Evolutionary conservation across 139 green algal species (phyloP), one percentile per base, ranked within the genome.

Genomic region (Chlamydomonas urium): DNA sequence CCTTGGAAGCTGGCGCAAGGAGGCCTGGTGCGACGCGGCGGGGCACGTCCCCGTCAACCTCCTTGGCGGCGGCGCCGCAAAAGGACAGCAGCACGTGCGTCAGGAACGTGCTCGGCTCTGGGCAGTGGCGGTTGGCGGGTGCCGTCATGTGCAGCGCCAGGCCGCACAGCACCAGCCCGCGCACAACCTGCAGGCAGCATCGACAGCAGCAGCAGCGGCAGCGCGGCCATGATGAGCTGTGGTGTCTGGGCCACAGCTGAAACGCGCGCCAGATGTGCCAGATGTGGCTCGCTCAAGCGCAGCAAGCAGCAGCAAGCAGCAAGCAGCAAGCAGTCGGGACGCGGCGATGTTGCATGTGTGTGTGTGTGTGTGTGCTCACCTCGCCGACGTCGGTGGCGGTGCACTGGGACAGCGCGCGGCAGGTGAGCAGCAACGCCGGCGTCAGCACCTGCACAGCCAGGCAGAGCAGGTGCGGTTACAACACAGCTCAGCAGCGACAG

Each of bases 91-190:
- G 60, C 53, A 82, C 34, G 35, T 72, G 72, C 29, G 72, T 66
- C 2, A 85, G 72, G 69, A 91, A 94, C 34, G 56, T 70, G 0
- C 94, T 73, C 1, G 76, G 59, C 79, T 96, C 91, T 0, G 91
- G 90, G 0, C 71, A 63, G n/a, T 78, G 75, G 19, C 89, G 81
- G 26, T 72, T 47, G 0, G 76, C 88, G 3, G 86, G 71, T 5
- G 78, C 75, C 35, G 84, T 65, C 47, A 87, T 33, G 61, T 53
- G 37, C 6, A 75, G 69, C 32, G n/a, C 53, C 29, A 63, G 26
- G 17, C 53, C 53, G 24, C 17, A 14, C 24, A 63, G 53, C n/a
- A 63, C 53, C 53, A 63, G 53, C 17, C 53, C 53, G 10, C 53
- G 53, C 6, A 63, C 53, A 63, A 21, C 53, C n/a, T n/a, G n/a